Base-by-base conservation (phyloP, 1,284 basidiomycete genomes). In the Cutaneotrichosporon cyanovorans region DNA sequence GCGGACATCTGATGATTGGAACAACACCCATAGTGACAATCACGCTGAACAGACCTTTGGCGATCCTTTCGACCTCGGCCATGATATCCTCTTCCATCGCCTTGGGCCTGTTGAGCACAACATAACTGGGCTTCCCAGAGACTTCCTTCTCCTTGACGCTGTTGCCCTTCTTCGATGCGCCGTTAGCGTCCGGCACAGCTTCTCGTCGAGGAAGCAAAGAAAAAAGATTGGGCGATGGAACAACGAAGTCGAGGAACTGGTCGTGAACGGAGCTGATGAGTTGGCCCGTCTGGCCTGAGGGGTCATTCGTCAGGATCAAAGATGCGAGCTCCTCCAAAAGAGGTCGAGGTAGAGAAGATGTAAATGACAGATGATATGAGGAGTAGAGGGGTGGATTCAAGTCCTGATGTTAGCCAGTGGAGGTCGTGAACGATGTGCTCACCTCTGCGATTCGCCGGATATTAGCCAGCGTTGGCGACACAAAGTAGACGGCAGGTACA, bases 401-500 rank as follows among this genome's bases (percentile, higher is more conserved):
- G 57, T 80, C 79, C 65, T 73, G 56, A 42, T 5, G 34, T 39
- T 11, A 35, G 34, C 21, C 16, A 2, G 4, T 16, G 18, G 25
- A 28, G 25, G 25, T 28, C 25, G 8, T 28, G 25, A 7, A 12
- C 25, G 25, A 28, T 28, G 25, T 28, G 19, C 42, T 45, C 56
- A 91, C 88, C 61, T 89, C 83, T 14, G 87, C 84, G 75, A 96
- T 92, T 46, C 93, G 79, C 50, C 80, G 78, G 55, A 98, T 79
- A 66, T 97, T 98, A 43, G 77, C 74, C 10, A 87, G 74, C 0
- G 89, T 95, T 0, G 95, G 95, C 0, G 88, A 81, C 40, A 98
- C 86, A 68, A 99, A 95, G 75, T 98, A 99, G 23, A 98, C 81
- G 0, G 95, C 92, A 7, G 95, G 95, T 0, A 99, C 95, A 66